Base-by-base conservation (phyloP, 202 grass and related monocot genomes). In the Digitaria exilis region DNA sequence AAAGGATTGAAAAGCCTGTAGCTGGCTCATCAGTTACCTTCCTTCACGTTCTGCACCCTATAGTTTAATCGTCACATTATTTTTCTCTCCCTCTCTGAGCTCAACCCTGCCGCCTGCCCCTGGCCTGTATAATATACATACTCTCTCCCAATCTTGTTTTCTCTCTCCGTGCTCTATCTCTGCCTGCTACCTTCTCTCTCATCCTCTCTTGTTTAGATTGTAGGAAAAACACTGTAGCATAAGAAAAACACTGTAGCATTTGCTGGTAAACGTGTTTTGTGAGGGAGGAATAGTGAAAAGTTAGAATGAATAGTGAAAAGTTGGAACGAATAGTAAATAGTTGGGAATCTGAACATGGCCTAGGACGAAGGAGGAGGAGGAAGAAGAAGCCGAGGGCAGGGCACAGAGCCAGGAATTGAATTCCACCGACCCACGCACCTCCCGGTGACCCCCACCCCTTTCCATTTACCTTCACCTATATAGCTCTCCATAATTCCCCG, bases 381-480 rank as follows among this genome's bases (percentile, higher is more conserved):
- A 76, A 3, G 54, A 43, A 59, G 73, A 59, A 59, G 73, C 25
- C 25, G 57, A 60, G 57, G 24, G 56, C 24, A 59, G 56, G 9
- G 52, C 25, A 37, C 29, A 29, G 29, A 2, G 44, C 31, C 62
- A 4, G 1, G 25, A 92, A 82, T 86, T 80, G 71, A 84, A 75
- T 83, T 74, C 79, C 88, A 90, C 84, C 88, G 88, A 86, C 84
- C 74, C 73, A 60, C 70, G 43, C 77, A 85, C 87, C 80, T 67
- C 75, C 64, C 75, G 26, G 54, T 26, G 56, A 17, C 6, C n/a
- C n/a, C n/a, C 37, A 1, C 29, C 66, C 35, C 32, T 71, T 82
- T 59, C 88, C 73, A 78, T 90, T 86, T 90, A 90, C 88, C 84
- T 86, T 73, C 88, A 89, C 78, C 88, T 86, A 89, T 90, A 87